Percentiles rank a stretch among this genome's conserved stretches.
Evolutionary conservation across 257 asterid genomes (phyloP).

Genomic region (Plantago major): DNA sequence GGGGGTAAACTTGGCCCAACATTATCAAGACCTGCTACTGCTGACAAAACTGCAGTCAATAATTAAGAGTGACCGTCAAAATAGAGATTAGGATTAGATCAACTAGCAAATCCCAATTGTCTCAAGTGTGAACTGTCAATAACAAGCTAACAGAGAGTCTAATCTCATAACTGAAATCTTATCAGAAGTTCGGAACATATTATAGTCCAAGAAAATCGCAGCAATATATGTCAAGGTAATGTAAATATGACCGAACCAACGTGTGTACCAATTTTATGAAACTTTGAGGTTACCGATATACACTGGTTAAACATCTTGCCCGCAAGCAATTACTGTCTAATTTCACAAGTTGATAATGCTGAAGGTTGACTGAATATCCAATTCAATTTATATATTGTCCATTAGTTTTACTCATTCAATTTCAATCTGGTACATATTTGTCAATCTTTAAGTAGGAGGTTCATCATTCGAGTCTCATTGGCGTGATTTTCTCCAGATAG

Average conservation of each 20-base stretch:
- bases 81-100: background rate
- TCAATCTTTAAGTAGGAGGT: too few relatives aligned
- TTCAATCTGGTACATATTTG: too few relatives aligned
- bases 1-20: conserved; percentile 28
- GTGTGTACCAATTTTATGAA: too few relatives aligned
- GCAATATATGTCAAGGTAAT: background rate
- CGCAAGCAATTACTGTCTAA: background rate
- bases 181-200: background rate
- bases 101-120: background rate
- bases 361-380: too few relatives aligned
- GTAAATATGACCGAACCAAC: too few relatives aligned
- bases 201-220: conserved; percentile 3
- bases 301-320: too few relatives aligned
- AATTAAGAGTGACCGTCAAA: conserved; percentile 1
- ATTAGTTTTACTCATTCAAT: too few relatives aligned
- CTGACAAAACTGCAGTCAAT: conserved; percentile 45
- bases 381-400: too few relatives aligned
- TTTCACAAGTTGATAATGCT: background rate
- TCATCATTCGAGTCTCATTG: too few relatives aligned
- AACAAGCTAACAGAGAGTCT: conserved; percentile 12
- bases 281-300: too few relatives aligned
- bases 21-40: conserved; percentile 52
- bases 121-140: background rate
- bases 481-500: too few relatives aligned
- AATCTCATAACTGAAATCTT: conserved; percentile 4